Base-by-base conservation (phyloP, 768 basidiomycete species). In the Lactarius sanguifluus region DNA sequence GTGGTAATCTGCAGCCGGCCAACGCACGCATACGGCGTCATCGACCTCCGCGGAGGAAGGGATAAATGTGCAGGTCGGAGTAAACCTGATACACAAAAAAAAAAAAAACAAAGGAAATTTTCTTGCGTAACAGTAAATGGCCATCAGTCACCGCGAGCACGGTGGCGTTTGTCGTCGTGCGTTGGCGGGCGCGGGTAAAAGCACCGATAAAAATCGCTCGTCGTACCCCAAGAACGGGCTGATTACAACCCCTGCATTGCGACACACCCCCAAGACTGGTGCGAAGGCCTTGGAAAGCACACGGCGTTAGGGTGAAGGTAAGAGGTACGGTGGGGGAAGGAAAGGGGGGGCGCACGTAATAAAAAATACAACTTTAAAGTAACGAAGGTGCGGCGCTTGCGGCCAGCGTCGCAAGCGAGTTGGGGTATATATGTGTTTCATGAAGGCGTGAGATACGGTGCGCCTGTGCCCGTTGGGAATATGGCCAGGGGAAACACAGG, bases 371-470 rank as follows among this genome's bases (percentile, higher is more conserved):
- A 61, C 58, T 67, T 50, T 43, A 40, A n/a, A 67, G 47, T 23
- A 52, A 69, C 12, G 68, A 69, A 43, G 20, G 68, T 69, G 65
- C 23, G 52, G 61, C 68, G 65, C 65, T 54, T 52, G 65, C 57
- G 28, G 54, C 65, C 28, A 57, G 61, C 61, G 43, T 57, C 18
- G 65, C 65, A 61, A 57, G 52, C 61, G 68, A 69, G 68, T 69
- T 69, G 68, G 68, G 64, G 59, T 68, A 62, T 62, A 63, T 64
- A 54, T 56, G 45, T 57, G 45, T 61, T 65, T 68, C 63, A 60
- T 66, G 64, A 34, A 30, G 36, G 55, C 38, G 55, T 68, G 59
- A 57, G 41, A 52, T 34, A 64, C 52, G 25, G 15, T 25, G 40
- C 52, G 43, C 52, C 62, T 58, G 64, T 47, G 59, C 45, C 32